phyloP scores from a whole-genome alignment of 805 yeast genomes.

The Myxozyma melibiosi region DNA sequence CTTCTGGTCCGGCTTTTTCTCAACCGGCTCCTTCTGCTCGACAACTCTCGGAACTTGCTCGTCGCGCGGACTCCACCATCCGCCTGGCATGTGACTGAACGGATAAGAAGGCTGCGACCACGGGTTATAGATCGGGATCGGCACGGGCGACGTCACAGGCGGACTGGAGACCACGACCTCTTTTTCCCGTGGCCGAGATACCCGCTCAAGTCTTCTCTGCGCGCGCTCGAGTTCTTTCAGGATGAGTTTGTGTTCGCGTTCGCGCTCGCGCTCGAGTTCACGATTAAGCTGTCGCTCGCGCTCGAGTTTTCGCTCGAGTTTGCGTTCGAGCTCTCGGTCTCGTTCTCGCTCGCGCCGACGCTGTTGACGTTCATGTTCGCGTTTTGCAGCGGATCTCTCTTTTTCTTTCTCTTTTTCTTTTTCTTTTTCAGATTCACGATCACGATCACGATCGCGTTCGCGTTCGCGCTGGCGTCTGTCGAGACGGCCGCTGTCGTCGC shows the following conservation, averaged over 20 bases:
- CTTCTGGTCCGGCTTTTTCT: conserved; percentile 3
- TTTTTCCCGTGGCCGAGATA: no score
- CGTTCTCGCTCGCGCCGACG: background rate
- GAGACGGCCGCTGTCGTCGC: background rate
- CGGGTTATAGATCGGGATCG: background rate
- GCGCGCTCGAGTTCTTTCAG: background rate
- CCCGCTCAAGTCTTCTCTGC: background rate
- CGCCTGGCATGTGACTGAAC: background rate
- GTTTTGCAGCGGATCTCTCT: no score
- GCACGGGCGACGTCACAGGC: no score
- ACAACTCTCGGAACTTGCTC: background rate
- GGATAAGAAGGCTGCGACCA: background rate
- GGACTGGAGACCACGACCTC: no score
- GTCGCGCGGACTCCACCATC: background rate
- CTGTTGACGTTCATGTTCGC: background rate
- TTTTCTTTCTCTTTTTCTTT: background rate
- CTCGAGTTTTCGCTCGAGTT: background rate
- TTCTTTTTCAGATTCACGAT: background rate
- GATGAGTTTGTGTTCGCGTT: no score
- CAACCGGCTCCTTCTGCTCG: background rate
- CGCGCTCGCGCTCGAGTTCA: background rate
- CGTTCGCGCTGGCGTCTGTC: no score
- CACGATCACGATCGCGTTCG: background rate
- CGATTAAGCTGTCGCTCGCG: background rate
- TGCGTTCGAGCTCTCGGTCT: background rate